phyloP scores from a whole-genome alignment of 2,329 filamentous ascomycete species.

The Hypomyces perniciosus region DNA sequence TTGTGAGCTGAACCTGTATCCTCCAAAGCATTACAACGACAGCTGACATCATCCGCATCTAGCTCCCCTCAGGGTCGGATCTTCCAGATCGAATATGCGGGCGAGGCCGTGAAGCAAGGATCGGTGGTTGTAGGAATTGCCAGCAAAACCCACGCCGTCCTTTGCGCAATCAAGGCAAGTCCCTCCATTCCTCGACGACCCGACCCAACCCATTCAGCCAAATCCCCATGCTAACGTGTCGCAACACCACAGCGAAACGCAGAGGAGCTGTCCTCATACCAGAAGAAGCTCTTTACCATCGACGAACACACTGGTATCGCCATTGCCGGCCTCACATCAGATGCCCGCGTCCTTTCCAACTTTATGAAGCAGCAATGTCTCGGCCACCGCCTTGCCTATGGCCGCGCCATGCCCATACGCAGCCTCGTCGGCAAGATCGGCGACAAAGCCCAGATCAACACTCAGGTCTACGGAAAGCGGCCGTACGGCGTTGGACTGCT shows the following conservation, averaged over 20 bases:
- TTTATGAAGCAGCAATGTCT: slow-evolving; percentile 99
- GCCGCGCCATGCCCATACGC: slow-evolving; percentile 83
- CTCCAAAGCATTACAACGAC: slow-evolving; percentile 11
- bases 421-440: slow-evolving; percentile 88
- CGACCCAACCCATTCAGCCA: slow-evolving; percentile 4
- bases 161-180: slow-evolving; percentile 88
- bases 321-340: slow-evolving; percentile 92
- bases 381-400: slow-evolving; percentile 90
- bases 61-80: slow-evolving; percentile 98
- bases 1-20: slow-evolving; percentile 55
- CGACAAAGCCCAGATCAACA: slow-evolving; percentile 95
- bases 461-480: slow-evolving; percentile 92
- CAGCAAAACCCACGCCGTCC: slow-evolving; percentile 95
- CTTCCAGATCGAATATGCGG: slow-evolving; percentile 99
- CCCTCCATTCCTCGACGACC: slow-evolving; percentile 5
- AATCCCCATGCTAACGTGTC: neutral
- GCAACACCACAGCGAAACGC: slow-evolving; percentile 70
- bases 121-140: slow-evolving; percentile 95
- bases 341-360: slow-evolving; percentile 98
- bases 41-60: slow-evolving; percentile 12
- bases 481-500: slow-evolving; percentile 93
- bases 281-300: slow-evolving; percentile 97
- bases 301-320: slow-evolving; percentile 94
- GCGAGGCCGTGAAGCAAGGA: slow-evolving; percentile 97
- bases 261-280: slow-evolving; percentile 98